Conservation (phyloP, 1,284 basidiomycete genomes). For the Ceratobasidium sp. region DNA sequence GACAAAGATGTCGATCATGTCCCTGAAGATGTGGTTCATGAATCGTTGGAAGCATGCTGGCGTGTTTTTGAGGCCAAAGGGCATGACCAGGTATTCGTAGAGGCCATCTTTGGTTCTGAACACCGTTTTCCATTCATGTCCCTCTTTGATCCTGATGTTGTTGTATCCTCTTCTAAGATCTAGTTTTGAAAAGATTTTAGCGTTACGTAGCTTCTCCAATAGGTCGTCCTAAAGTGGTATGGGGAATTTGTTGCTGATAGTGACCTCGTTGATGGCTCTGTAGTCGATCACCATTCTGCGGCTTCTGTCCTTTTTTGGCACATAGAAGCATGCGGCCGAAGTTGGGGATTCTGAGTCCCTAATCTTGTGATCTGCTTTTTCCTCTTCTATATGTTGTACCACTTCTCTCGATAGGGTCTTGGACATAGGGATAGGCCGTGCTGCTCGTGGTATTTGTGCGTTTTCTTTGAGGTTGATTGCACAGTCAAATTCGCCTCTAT, state of each 20-base stretch:
- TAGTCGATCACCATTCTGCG: slow-evolving; percentile 25
- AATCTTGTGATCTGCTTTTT: not conserved
- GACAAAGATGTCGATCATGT: too few species aligned
- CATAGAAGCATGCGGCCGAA: slow-evolving; percentile 25
- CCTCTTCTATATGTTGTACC: too few species aligned
- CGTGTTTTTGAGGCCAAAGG: too few species aligned
- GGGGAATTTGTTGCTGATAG: slow-evolving; percentile 27
- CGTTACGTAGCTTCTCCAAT: slow-evolving; percentile 1
- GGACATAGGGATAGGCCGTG: too few species aligned
- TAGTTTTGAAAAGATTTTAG: slow-evolving; percentile 44
- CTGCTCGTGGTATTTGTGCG: too few species aligned
- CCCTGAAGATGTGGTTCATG: too few species aligned
- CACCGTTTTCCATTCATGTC: slow-evolving; percentile 40
- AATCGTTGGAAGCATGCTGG: too few species aligned
- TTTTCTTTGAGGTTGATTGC: too few species aligned
- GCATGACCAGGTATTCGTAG: too few species aligned
- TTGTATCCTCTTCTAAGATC: slow-evolving; percentile 51
- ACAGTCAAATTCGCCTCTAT: too few species aligned
- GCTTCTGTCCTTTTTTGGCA: slow-evolving; percentile 27
- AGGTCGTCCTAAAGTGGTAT: slow-evolving; percentile 15
- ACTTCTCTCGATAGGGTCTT: too few species aligned
- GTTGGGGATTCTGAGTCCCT: slow-evolving; percentile 10
- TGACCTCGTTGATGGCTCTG: slow-evolving; percentile 18
- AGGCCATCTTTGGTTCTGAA: too few species aligned
- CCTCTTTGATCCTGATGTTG: slow-evolving; percentile 25